Percentiles rank a stretch among this genome's conserved stretches.
Conservation (phyloP, 768 basidiomycete species). For the Xanthoconium stramineum region DNA sequence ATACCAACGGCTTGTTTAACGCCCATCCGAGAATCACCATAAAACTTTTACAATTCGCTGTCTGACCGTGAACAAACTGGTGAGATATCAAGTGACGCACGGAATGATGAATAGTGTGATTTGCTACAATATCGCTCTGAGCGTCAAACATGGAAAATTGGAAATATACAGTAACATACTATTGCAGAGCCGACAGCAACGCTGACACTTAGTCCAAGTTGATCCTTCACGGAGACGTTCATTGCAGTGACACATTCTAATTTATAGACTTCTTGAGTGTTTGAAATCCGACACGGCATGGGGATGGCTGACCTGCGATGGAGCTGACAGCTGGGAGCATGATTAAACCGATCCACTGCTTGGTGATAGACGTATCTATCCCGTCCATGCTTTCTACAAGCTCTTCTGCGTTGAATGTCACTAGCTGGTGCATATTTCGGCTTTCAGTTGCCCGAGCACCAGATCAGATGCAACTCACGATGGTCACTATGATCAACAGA, state of each 20-base stretch:
- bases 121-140: conserved; percentile 46
- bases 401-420: conserved; percentile 63
- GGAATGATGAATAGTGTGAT: conserved; percentile 84
- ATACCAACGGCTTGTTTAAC: conserved; percentile 71
- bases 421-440: conserved; percentile 35
- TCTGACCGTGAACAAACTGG: background rate
- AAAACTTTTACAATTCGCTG: conserved; percentile 42
- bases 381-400: conserved; percentile 85
- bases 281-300: background rate
- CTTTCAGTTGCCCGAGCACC: conserved; percentile 2
- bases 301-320: conserved; percentile 56
- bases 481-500: conserved; percentile 57
- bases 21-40: conserved; percentile 79
- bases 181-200: conserved; percentile 81
- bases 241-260: conserved; percentile 86
- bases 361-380: conserved; percentile 65
- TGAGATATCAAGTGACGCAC: conserved; percentile 36
- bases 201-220: conserved; percentile 78
- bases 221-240: conserved; percentile 83
- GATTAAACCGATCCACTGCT: conserved; percentile 88
- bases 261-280: background rate
- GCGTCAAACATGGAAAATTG: background rate
- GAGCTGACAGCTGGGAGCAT: conserved; percentile 82
- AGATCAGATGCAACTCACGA: conserved; percentile 40
- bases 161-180: conserved; percentile 38